Percentiles rank a stretch among this genome's conserved stretches.
Conservation (phyloP, 2,329 filamentous ascomycete species). For the Cladorrhinum sp. region DNA sequence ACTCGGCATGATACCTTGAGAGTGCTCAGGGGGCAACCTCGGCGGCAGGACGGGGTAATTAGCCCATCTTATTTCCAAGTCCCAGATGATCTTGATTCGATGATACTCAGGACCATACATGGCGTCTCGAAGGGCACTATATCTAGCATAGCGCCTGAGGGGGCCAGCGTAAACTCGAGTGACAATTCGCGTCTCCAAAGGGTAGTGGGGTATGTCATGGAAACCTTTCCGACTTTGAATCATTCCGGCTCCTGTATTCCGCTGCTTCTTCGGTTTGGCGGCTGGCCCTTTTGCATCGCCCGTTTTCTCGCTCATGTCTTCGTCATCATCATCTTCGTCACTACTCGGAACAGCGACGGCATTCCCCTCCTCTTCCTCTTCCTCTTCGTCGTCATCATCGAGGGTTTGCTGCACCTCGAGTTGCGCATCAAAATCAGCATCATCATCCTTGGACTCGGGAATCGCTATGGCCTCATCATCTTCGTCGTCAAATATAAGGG, state of each 20-base stretch:
- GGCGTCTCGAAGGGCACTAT: conserved; percentile 36
- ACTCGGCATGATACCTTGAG: conserved; percentile 33
- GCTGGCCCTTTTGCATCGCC: not conserved
- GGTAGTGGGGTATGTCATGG: conserved; percentile 36
- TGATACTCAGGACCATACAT: conserved; percentile 43
- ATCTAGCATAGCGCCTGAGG: conserved; percentile 35
- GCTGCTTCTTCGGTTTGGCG: conserved; percentile 16
- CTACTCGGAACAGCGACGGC: conserved; percentile 14
- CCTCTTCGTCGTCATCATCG: conserved; percentile 22
- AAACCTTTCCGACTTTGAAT: conserved; percentile 28
- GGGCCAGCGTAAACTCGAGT: conserved; percentile 39
- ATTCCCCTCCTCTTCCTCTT: conserved; percentile 18
- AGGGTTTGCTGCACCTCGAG: conserved; percentile 13
- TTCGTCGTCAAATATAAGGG: conserved; percentile 19
- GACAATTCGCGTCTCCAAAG: conserved; percentile 30
- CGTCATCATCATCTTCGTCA: conserved; percentile 16
- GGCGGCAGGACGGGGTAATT: conserved; percentile 41
- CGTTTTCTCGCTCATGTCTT: not conserved
- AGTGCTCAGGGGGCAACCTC: conserved; percentile 27
- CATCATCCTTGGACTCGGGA: conserved; percentile 16
- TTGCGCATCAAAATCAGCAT: conserved; percentile 23
- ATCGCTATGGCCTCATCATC: conserved; percentile 22
- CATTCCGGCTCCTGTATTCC: conserved; percentile 26
- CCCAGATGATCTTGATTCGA: conserved; percentile 36
- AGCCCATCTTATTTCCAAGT: conserved; percentile 42